phyloP scores from a whole-genome alignment of 352 stramenopile species.

The Elongisporangium senticosum region DNA sequence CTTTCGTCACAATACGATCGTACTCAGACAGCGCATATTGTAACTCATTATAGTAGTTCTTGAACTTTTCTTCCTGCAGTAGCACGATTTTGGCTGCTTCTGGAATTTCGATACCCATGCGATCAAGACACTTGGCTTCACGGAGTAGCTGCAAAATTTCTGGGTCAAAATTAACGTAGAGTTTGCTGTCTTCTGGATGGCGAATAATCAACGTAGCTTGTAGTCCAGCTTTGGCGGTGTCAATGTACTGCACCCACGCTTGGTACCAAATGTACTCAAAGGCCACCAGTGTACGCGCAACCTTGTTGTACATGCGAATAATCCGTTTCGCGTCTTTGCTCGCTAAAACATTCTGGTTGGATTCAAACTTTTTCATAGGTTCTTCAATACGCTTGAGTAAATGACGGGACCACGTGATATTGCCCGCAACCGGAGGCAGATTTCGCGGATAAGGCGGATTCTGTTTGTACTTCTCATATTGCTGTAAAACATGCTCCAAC shows the following conservation, averaged over 20 bases:
- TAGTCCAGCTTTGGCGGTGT: constrained; percentile 96
- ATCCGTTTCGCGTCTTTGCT: constrained; percentile 97
- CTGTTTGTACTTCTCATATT: constrained; percentile 99
- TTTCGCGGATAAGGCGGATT: constrained; percentile 96
- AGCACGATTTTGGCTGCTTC: constrained; percentile 97
- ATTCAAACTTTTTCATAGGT: constrained; percentile 99
- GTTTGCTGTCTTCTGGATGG: constrained; percentile 96
- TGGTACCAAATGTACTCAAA: constrained; percentile 99
- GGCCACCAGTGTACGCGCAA: constrained; percentile 95
- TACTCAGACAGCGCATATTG: constrained; percentile 97
- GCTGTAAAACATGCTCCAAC: constrained; percentile 95
- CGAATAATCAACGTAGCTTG: constrained; percentile 98
- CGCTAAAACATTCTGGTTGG: constrained; percentile 95
- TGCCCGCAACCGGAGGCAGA: constrained; percentile 95
- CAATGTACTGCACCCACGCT: constrained; percentile 97
- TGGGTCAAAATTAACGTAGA: constrained; percentile 99
- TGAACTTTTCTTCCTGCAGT: constrained; percentile 98
- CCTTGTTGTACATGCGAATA: constrained; percentile 99
- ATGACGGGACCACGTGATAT: constrained; percentile 98
- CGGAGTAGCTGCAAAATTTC: constrained; percentile 97
- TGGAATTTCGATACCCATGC: constrained; percentile 98
- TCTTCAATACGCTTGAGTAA: constrained; percentile 98
- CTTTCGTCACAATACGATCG: constrained; percentile 94
- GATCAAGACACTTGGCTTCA: constrained; percentile 96
- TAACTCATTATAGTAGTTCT: constrained; percentile 98